Evolutionary conservation across 306 rosid genomes (phyloP), one percentile per base, ranked within the genome.

Genomic region (Morella rubra): DNA sequence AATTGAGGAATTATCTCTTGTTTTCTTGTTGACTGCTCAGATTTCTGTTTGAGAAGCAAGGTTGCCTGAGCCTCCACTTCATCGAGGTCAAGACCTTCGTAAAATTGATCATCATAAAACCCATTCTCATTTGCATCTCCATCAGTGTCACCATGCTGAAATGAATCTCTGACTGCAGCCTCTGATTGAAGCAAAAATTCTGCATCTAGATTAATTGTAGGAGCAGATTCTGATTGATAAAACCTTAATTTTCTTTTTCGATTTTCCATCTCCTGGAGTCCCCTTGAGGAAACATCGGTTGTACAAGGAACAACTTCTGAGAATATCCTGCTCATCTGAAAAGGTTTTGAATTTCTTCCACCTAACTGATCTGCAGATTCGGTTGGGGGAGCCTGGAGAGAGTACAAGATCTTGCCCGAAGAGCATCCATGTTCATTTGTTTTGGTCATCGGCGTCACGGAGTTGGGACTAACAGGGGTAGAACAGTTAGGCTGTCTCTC

Each of bases 21-120:
- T 73, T 83, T 84, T 75, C 79, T 87, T 44, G 15, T 40, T 18
- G 88, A 73, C 72, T 70, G 37, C 71, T 87, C 88, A 45, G 78
- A 56, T 83, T 92, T 94, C 81, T 80, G 85, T 71, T 83, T 88
- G 24, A 91, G 90, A 79, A 87, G 88, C 77, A 82, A 84, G 2
- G 90, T 88, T 46, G 97, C 98, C 74, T 88, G 90, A 11, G 89
- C 96, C 87, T 92, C 97, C 65, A 92, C 79, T 72, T 88, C 95
- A 27, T 92, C 96, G 50, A 91, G 89, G 80, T 94, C 97, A 53
- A 94, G 73, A 68, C 81, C 84, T 76, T 90, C 87, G 58, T 77
- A 92, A 73, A 94, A 85, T 24, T 79, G 81, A 85, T 94, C 98
- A 82, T 93, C 97, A 77, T 66, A 75, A 59, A 86, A 73, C 58